These are phyloP conservation scores for Saccharomycopsis guyanensis DNA, from an alignment of 805 yeast genomes.

Conservation along the genomic window DNA sequence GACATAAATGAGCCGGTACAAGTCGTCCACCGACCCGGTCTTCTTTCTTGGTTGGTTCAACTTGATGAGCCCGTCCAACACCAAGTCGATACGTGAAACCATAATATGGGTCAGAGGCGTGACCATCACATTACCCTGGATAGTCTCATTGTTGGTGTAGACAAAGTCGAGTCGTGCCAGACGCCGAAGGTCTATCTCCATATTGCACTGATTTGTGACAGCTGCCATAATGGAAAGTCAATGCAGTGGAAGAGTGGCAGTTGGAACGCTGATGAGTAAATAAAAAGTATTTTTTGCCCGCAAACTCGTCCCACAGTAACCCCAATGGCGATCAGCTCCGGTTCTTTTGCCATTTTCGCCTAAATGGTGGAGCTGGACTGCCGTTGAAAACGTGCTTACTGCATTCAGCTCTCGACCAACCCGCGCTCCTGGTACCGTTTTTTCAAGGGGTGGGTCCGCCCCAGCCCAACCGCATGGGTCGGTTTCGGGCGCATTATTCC, in stretches of 20 bases:
- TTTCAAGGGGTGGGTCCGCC: background rate
- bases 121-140: slow-evolving; percentile 1
- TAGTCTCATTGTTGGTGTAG: background rate
- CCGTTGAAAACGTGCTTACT: too few species aligned
- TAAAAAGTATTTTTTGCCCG: too few species aligned
- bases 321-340: too few species aligned
- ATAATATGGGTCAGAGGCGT: background rate
- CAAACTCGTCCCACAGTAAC: too few species aligned
- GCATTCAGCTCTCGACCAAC: too few species aligned
- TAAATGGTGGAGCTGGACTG: too few species aligned
- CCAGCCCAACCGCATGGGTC: background rate
- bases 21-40: background rate
- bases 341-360: too few species aligned
- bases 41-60: background rate
- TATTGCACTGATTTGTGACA: background rate
- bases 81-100: slow-evolving; percentile 1
- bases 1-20: slow-evolving; percentile 1
- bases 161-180: background rate
- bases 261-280: too few species aligned
- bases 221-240: too few species aligned
- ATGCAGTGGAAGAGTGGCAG: too few species aligned
- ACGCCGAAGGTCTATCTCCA: background rate
- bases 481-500: background rate
- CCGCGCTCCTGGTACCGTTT: too few species aligned
- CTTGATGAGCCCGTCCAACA: slow-evolving; percentile 2